Conservation (phyloP, 2,329 filamentous ascomycete genomes). For the Leptographium procerum region DNA sequence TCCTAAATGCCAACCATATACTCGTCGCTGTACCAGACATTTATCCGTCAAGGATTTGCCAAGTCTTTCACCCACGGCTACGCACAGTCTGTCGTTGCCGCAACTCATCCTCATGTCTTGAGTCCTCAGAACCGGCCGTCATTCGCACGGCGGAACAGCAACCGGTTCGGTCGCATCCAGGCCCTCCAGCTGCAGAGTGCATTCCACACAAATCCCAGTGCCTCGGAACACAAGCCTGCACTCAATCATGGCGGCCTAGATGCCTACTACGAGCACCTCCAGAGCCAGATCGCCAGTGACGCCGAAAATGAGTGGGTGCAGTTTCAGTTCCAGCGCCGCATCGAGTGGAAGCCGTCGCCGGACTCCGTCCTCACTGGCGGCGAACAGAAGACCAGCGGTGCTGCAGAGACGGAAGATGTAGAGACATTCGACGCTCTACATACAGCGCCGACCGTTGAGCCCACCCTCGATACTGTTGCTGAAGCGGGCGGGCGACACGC, state of each 20-base stretch:
- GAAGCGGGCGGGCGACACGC: neutral
- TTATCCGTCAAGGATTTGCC: constrained; percentile 94
- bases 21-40: constrained; percentile 59
- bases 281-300: constrained; percentile 59
- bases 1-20: constrained; percentile 84
- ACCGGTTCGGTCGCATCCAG: constrained; percentile 41
- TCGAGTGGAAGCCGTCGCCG: constrained; percentile 70
- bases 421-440: constrained; percentile 28
- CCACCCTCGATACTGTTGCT: neutral
- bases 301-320: constrained; percentile 77
- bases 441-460: neutral
- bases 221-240: constrained; percentile 43
- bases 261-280: constrained; percentile 85
- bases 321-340: constrained; percentile 76
- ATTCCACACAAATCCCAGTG: constrained; percentile 52
- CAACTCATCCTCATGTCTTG: constrained; percentile 68
- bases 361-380: constrained; percentile 40
- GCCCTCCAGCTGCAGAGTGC: constrained; percentile 64
- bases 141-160: constrained; percentile 47
- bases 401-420: constrained; percentile 16
- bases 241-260: constrained; percentile 58
- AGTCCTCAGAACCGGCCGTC: constrained; percentile 59
- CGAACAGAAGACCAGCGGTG: constrained; percentile 23
- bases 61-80: constrained; percentile 98
- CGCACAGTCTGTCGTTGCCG: constrained; percentile 93